Conservation (phyloP, 352 stramenopile species). For the Phytopythium litorale region DNA sequence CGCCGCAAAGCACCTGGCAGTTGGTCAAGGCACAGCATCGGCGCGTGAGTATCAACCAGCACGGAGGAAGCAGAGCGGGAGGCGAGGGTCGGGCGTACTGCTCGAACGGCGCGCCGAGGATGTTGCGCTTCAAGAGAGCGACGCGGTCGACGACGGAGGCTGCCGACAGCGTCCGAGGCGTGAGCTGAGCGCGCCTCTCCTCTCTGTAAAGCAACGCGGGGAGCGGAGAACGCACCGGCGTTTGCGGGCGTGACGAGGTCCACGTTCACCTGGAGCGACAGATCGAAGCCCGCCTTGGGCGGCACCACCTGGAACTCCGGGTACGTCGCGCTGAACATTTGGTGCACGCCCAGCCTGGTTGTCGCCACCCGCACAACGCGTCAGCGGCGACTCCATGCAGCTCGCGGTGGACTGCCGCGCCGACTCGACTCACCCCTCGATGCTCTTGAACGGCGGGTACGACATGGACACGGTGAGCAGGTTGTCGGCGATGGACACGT, state of each 20-base stretch:
- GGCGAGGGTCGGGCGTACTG: slow-evolving; percentile 31
- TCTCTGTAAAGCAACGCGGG: neutral
- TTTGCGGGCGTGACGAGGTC: slow-evolving; percentile 70
- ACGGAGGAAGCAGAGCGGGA: neutral
- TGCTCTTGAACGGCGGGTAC: slow-evolving; percentile 70
- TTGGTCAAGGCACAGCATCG: slow-evolving; percentile 8
- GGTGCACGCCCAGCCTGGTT: slow-evolving; percentile 50
- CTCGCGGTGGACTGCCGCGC: no score
- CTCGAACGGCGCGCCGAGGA: slow-evolving; percentile 73
- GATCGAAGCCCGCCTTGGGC: slow-evolving; percentile 74
- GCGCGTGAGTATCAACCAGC: neutral
- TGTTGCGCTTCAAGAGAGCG: slow-evolving; percentile 80
- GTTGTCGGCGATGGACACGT: slow-evolving; percentile 71
- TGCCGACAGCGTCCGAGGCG: slow-evolving; percentile 13
- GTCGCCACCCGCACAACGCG: neutral
- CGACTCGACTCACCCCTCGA: slow-evolving; percentile 39
- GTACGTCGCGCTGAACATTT: slow-evolving; percentile 75
- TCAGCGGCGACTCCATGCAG: neutral
- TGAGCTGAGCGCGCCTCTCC: neutral
- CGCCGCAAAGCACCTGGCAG: slow-evolving; percentile 75
- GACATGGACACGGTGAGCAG: slow-evolving; percentile 68
- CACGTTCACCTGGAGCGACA: slow-evolving; percentile 74
- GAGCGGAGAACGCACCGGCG: slow-evolving; percentile 30
- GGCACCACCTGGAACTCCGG: slow-evolving; percentile 64
- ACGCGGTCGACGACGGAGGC: slow-evolving; percentile 71